A percentile compares a stretch with the other conserved stretches of the same genome.
These are phyloP conservation scores for Excoecaria agallocha DNA, from an alignment of 345 rosid species.

Conservation along the genomic window DNA sequence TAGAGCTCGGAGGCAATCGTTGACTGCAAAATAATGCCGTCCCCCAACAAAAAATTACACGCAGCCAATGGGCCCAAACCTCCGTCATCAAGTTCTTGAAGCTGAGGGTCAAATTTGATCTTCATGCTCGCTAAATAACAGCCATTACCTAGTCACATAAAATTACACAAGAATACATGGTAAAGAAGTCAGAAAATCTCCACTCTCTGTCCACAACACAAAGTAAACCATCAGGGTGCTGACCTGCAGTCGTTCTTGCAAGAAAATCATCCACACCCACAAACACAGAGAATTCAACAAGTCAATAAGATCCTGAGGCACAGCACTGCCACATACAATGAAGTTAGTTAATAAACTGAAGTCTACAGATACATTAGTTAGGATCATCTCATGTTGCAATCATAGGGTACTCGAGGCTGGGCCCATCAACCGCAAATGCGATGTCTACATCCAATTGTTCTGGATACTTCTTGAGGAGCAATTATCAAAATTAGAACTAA, in stretches of 20 bases:
- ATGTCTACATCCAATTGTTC: background rate
- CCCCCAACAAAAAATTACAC: too few species aligned
- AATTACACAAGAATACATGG: background rate
- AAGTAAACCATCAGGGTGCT: constrained; percentile 10
- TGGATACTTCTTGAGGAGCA: background rate
- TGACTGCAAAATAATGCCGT: too few species aligned
- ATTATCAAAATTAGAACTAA: background rate
- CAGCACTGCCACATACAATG: constrained; percentile 5
- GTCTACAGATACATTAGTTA: background rate
- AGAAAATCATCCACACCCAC: constrained; percentile 13
- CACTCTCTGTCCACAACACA: background rate
- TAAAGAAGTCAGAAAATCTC: constrained; percentile 13
- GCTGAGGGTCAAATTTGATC: constrained; percentile 1
- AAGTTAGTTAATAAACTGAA: background rate
- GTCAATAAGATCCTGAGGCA: constrained; percentile 12
- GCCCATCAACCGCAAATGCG: background rate
- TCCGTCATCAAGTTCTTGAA: background rate
- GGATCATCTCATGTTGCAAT: constrained; percentile 4
- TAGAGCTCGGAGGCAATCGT: too few species aligned
- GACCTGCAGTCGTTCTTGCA: constrained; percentile 9
- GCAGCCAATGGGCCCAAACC: constrained; percentile 1
- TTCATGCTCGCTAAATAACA: constrained; percentile 12
- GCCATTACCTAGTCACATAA: constrained; percentile 18
- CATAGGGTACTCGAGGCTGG: background rate
- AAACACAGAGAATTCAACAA: constrained; percentile 7